Conservation (phyloP, 768 basidiomycete genomes). For the Termitomyces sp. region DNA sequence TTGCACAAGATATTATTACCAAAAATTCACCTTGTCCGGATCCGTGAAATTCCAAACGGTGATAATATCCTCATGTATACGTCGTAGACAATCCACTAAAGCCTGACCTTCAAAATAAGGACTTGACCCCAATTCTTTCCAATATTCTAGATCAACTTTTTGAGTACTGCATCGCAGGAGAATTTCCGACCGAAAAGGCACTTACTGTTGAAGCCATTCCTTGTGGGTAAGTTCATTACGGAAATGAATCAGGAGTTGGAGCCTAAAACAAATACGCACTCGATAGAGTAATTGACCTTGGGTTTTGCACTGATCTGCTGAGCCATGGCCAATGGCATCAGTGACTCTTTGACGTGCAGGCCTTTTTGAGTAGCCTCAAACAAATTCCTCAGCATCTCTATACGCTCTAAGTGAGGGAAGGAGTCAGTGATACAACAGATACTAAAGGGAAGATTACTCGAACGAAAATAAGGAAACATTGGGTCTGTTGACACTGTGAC, state of each 20-base stretch:
- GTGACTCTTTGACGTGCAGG: background rate
- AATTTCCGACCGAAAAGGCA: background rate
- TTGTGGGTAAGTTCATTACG: background rate
- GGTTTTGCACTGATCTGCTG: conserved; percentile 1
- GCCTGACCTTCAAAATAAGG: background rate
- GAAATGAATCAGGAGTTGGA: background rate
- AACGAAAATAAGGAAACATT: background rate
- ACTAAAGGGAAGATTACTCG: background rate
- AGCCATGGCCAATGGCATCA: conserved; percentile 1
- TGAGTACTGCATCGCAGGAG: background rate
- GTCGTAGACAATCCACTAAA: background rate
- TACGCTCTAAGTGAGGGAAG: background rate
- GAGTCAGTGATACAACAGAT: background rate
- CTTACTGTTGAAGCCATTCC: background rate
- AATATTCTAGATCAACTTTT: background rate
- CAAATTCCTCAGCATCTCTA: background rate
- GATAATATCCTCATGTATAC: background rate
- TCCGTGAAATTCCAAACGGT: background rate
- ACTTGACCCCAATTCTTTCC: background rate
- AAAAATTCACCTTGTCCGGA: background rate
- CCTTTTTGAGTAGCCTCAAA: background rate
- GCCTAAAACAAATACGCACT: background rate
- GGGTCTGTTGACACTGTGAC: background rate
- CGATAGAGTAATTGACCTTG: conserved; percentile 1
- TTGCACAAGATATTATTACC: background rate